A percentile compares a stretch with the other conserved stretches of the same genome.
phyloP scores from a whole-genome alignment of 2,329 filamentous ascomycete genomes.

The Coniochaeta sp. region DNA sequence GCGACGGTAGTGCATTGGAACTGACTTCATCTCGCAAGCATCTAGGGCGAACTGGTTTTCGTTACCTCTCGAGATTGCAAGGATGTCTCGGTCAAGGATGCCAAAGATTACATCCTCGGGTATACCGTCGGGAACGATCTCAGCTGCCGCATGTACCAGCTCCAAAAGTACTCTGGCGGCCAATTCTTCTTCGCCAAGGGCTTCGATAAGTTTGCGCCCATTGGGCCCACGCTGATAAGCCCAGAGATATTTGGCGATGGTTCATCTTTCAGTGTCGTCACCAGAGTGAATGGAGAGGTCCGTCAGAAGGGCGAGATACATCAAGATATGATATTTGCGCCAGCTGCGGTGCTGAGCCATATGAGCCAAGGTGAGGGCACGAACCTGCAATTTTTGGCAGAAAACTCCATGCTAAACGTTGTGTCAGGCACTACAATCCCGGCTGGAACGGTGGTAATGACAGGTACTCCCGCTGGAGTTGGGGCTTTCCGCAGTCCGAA shows the following conservation, averaged over 20 bases:
- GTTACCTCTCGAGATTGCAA: too few relatives aligned
- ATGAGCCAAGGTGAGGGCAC: too few relatives aligned
- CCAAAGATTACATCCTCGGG: neutral
- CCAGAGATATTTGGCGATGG: too few relatives aligned
- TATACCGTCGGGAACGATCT: neutral
- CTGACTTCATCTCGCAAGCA: too few relatives aligned
- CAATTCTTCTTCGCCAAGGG: neutral
- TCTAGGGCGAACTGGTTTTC: too few relatives aligned
- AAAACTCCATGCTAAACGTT: constrained; percentile 25
- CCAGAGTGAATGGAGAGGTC: constrained; percentile 32
- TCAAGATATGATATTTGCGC: too few relatives aligned
- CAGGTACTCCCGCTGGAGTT: constrained; percentile 32
- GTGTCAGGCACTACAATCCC: constrained; percentile 28
- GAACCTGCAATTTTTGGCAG: too few relatives aligned
- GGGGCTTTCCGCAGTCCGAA: constrained; percentile 36
- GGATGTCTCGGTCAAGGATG: too few relatives aligned
- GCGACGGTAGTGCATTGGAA: too few relatives aligned
- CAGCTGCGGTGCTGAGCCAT: too few relatives aligned
- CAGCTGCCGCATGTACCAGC: neutral
- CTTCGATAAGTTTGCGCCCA: neutral
- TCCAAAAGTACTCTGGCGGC: neutral
- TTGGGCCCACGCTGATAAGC: constrained; percentile 29
- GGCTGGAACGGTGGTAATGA: constrained; percentile 29
- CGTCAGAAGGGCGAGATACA: constrained; percentile 29
- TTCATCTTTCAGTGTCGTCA: constrained; percentile 21